Base-by-base conservation (phyloP, 2,329 filamentous ascomycete genomes). In the Phoma sp. region DNA sequence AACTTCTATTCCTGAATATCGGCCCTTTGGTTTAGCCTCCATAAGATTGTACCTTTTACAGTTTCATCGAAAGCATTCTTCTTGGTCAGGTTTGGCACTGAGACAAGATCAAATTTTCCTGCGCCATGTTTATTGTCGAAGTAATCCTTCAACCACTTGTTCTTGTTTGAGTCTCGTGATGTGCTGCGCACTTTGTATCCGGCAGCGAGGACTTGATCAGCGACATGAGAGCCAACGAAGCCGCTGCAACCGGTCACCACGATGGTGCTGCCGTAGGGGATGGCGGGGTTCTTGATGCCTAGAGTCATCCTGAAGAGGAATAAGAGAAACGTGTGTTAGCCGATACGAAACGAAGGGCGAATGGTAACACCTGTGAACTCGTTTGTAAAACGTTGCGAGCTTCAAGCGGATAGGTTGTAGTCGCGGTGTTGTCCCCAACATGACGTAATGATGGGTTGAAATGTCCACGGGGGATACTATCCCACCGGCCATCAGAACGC, bases 221-320 rank as follows among this genome's bases (percentile, higher is more conserved):
- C 66, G 2, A 74, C 40, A 42, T 74, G 67, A 17, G 64, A 67
- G 14, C 67, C 74, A 21, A 76, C 68, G 17, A 74, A 57, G 11
- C 74, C 73, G 53, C 72, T 75, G 6, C 62, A 67, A 10, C 73
- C 74, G 0, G 74, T 76, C 2, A 76, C 69, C 7, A 76, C 64
- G 23, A 76, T 42, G 4, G 56, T 66, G 15, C 64, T 59, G 26
- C 66, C 69, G 4, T 68, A 62, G 1, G 62, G 42, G 14, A 72
- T 51, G 14, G 56, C 46, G 14, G 62, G 49, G 7, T 58, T 56
- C 38, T 56, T 51, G 59, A 68, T 67, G 21, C 51, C 45, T 4
- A 45, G 39, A 7, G 53, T 49, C 36, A 23, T 42, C 38, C 10
- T 29, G 7, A 10, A 37, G 18, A 28, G 2, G 18, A 17, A 20